These are phyloP conservation scores for Tricholoma terreum DNA, from an alignment of 768 basidiomycete genomes.

Conservation along the genomic window DNA sequence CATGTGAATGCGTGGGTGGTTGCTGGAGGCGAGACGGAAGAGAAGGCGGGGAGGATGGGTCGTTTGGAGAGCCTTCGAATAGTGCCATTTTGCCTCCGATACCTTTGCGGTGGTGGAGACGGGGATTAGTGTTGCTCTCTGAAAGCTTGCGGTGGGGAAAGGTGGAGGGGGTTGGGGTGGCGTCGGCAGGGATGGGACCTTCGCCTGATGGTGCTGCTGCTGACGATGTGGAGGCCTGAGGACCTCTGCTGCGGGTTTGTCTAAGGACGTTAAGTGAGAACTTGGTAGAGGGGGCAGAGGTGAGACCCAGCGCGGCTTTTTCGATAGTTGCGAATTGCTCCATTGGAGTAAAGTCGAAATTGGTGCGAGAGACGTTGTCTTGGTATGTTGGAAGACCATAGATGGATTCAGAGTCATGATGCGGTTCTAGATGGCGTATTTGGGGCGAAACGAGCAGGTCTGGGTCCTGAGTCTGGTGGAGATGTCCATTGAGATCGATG, in stretches of 20 bases:
- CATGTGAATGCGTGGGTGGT: background rate
- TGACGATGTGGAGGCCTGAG: background rate
- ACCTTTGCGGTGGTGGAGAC: slow-evolving; percentile 52
- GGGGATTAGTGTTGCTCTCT: slow-evolving; percentile 71
- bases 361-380: slow-evolving; percentile 48
- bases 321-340: slow-evolving; percentile 76
- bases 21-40: slow-evolving; percentile 36
- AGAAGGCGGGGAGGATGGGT: slow-evolving; percentile 45
- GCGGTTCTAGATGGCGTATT: slow-evolving; percentile 1
- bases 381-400: slow-evolving; percentile 70
- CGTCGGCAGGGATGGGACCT: slow-evolving; percentile 1
- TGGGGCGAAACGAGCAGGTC: slow-evolving; percentile 36
- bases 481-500: slow-evolving; percentile 35
- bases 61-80: slow-evolving; percentile 66
- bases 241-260: slow-evolving; percentile 7
- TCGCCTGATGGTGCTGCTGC: background rate
- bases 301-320: slow-evolving; percentile 60
- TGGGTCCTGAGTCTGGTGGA: slow-evolving; percentile 48
- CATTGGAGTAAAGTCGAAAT: slow-evolving; percentile 73
- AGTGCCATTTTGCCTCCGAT: slow-evolving; percentile 85
- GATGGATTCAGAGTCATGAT: slow-evolving; percentile 25
- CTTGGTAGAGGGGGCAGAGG: slow-evolving; percentile 38
- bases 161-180: slow-evolving; percentile 4
- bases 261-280: slow-evolving; percentile 31
- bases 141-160: slow-evolving; percentile 76